phyloP scores from a whole-genome alignment of 352 stramenopile genomes.

The Aphanomyces cochlioides region DNA sequence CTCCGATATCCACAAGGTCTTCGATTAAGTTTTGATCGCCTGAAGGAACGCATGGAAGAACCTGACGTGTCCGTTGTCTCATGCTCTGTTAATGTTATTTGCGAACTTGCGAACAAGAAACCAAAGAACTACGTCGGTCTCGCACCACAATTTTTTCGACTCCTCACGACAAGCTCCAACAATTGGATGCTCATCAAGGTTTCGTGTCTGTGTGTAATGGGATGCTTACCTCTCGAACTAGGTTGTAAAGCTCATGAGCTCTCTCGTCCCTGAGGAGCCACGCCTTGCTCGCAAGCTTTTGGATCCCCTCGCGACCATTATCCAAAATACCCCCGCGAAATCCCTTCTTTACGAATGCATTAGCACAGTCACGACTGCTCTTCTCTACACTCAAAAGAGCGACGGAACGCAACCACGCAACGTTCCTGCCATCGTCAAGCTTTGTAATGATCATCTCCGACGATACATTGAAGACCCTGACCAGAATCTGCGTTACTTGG shows the following conservation, averaged over 20 bases:
- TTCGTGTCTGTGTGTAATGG: neutral
- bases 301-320: slow-evolving; percentile 95
- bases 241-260: slow-evolving; percentile 98
- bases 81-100: slow-evolving; percentile 99
- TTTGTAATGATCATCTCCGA: slow-evolving; percentile 94
- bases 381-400: slow-evolving; percentile 95
- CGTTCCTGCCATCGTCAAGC: slow-evolving; percentile 89
- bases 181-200: slow-evolving; percentile 99
- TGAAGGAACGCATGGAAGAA: slow-evolving; percentile 97
- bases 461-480: slow-evolving; percentile 97
- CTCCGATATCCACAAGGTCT: slow-evolving; percentile 97
- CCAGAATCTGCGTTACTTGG: slow-evolving; percentile 98
- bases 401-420: slow-evolving; percentile 94
- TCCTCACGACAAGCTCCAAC: slow-evolving; percentile 97
- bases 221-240: slow-evolving; percentile 17
- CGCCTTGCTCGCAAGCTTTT: slow-evolving; percentile 96
- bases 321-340: slow-evolving; percentile 97
- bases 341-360: slow-evolving; percentile 98
- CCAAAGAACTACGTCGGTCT: slow-evolving; percentile 98
- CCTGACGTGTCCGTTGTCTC: slow-evolving; percentile 94
- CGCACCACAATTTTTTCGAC: slow-evolving; percentile 97
- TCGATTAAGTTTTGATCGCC: slow-evolving; percentile 95
- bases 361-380: slow-evolving; percentile 93
- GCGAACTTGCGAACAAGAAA: slow-evolving; percentile 98
- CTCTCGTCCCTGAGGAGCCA: slow-evolving; percentile 96